These are phyloP conservation scores for Pelargonium myrrhifolium DNA, from an alignment of 441 rosid genomes.

Conservation along the genomic window DNA sequence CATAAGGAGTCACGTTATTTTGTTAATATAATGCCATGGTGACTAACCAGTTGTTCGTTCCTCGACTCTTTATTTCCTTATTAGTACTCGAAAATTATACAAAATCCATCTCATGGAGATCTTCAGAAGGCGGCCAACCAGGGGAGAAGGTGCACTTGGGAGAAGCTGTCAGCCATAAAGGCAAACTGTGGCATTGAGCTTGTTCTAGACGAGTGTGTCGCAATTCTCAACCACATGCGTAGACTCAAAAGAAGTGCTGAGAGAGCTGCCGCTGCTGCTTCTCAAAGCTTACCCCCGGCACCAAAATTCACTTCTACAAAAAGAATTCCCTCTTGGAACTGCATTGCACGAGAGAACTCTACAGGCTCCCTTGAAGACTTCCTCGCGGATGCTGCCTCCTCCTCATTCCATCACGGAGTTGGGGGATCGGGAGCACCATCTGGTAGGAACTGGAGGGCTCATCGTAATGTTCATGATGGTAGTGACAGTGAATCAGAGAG, in stretches of 20 bases:
- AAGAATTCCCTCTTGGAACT: slow-evolving; percentile 96
- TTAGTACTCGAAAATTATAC: slow-evolving; percentile 77
- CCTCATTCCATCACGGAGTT: slow-evolving; percentile 38
- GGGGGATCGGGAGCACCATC: slow-evolving; percentile 25
- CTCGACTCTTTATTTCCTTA: slow-evolving; percentile 10
- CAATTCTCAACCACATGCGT: slow-evolving; percentile 88
- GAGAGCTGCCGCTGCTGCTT: slow-evolving; percentile 63
- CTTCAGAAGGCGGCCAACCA: slow-evolving; percentile 92
- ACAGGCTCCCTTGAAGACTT: slow-evolving; percentile 61
- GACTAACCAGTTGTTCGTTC: not conserved
- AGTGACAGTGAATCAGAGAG: slow-evolving; percentile 80
- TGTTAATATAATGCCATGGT: not conserved
- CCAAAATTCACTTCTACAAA: slow-evolving; percentile 63
- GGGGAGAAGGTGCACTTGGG: slow-evolving; percentile 98
- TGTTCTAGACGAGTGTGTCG: slow-evolving; percentile 87
- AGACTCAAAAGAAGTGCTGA: slow-evolving; percentile 88
- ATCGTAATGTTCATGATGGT: slow-evolving; percentile 41
- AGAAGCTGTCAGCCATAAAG: slow-evolving; percentile 93
- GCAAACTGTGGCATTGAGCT: slow-evolving; percentile 94
- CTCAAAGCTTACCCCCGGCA: slow-evolving; percentile 45
- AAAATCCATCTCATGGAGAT: slow-evolving; percentile 70
- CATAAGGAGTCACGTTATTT: too few relatives aligned
- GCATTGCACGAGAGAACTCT: slow-evolving; percentile 91
- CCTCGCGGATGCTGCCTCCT: slow-evolving; percentile 39
- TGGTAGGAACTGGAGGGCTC: slow-evolving; percentile 34